phyloP scores from a whole-genome alignment of 202 grass and related monocot genomes.

The Bolboschoenoplectus hybrid region DNA sequence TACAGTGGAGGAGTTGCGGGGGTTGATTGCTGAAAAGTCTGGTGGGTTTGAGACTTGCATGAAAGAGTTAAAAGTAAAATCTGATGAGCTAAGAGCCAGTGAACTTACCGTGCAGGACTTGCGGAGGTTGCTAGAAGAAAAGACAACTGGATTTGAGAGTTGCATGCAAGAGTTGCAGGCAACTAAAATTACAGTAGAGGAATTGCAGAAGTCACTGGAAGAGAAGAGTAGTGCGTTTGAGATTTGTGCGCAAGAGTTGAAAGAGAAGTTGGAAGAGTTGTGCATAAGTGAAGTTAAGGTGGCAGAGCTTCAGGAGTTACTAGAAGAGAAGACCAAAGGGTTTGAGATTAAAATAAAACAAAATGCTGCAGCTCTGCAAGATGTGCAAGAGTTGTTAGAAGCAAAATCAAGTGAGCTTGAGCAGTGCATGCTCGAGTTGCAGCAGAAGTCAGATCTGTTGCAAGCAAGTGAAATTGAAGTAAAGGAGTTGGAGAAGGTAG shows the following conservation, averaged over 20 bases:
- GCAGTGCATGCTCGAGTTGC: constrained; percentile 58
- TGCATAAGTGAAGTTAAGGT: constrained; percentile 54
- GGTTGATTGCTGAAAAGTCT: constrained; percentile 69
- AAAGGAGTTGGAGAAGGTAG: constrained; percentile 60
- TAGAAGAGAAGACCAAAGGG: constrained; percentile 57
- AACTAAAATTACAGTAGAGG: constrained; percentile 63
- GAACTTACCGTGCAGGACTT: constrained; percentile 66
- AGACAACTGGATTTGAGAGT: constrained; percentile 59
- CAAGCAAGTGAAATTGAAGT: constrained; percentile 60
- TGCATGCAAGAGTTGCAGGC: constrained; percentile 64
- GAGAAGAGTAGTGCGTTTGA: constrained; percentile 70
- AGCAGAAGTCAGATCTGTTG: constrained; percentile 70
- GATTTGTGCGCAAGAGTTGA: constrained; percentile 55
- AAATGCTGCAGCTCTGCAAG: constrained; percentile 27
- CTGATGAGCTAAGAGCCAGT: constrained; percentile 62
- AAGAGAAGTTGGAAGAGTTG: constrained; percentile 65
- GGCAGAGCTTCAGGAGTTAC: constrained; percentile 56
- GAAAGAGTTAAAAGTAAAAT: constrained; percentile 66
- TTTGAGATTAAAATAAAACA: constrained; percentile 13
- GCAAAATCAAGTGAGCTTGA: constrained; percentile 70
- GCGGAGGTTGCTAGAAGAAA: constrained; percentile 72
- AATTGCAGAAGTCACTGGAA: constrained; percentile 66
- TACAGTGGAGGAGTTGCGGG: constrained; percentile 48
- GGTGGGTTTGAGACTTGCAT: constrained; percentile 57
- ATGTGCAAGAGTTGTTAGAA: constrained; percentile 64